phyloP scores from a whole-genome alignment of 176 grass and related monocot species.

The Carex littledalei region DNA sequence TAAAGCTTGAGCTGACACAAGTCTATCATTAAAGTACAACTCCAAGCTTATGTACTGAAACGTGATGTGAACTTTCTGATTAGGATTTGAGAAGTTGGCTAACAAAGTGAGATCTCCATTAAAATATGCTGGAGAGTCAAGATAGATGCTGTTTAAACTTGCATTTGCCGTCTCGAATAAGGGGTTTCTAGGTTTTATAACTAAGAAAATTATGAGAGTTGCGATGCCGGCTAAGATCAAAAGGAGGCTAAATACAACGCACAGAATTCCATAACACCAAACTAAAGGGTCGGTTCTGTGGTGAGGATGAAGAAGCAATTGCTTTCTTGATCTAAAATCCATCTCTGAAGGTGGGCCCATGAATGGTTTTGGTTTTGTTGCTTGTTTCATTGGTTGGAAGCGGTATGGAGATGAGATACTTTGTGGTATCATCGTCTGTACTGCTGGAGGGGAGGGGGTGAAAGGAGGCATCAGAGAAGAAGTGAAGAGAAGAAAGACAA shows the following conservation, averaged over 20 bases:
- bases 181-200: constrained; percentile 51
- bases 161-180: constrained; percentile 56
- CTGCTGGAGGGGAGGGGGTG: constrained; percentile 33
- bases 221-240: constrained; percentile 62
- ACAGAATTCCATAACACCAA: constrained; percentile 68
- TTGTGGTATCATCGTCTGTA: constrained; percentile 28
- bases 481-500: constrained; percentile 29
- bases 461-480: constrained; percentile 23
- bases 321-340: constrained; percentile 15
- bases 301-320: constrained; percentile 33
- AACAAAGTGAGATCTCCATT: constrained; percentile 70
- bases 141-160: constrained; percentile 63
- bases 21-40: constrained; percentile 62
- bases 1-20: constrained; percentile 53
- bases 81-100: constrained; percentile 87
- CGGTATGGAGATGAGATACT: constrained; percentile 4
- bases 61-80: constrained; percentile 54
- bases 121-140: constrained; percentile 53
- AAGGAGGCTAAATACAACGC: constrained; percentile 74
- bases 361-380: background rate
- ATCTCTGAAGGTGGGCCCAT: constrained; percentile 17
- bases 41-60: constrained; percentile 52
- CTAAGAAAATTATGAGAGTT: constrained; percentile 63
- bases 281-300: constrained; percentile 51
- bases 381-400: constrained; percentile 32